Evolutionary conservation across 352 stramenopile genomes (phyloP), one percentile per base, ranked within the genome.

Genomic region (Aphanomyces cochlioides): DNA sequence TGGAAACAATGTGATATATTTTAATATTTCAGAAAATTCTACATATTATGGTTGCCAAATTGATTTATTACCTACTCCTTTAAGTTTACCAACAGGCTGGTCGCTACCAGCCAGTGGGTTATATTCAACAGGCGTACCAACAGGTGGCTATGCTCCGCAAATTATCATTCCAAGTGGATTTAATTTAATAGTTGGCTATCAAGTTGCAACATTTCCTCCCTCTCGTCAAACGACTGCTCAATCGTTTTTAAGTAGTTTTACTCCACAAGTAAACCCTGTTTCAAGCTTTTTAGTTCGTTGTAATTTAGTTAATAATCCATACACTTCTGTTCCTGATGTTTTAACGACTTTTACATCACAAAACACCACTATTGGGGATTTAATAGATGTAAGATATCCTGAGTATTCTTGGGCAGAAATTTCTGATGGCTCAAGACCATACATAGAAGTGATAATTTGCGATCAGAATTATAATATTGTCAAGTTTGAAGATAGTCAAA

Each of bases 11-110:
- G 45, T 73, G 3, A 61, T 70, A 53, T 78, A 74, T 39, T 41
- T 78, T 39, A 48, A 75, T 60, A 45, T 78, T 3, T 38, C 19
- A 12, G 64, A 56, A 15, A 78, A 78, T 69, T 7, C 50, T 4
- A 70, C 56, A 7, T 78, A 74, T 56, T 78, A 78, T 39, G 21
- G 45, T 37, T 45, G 21, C 59, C 69, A 75, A 45, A 19, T 75
- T 5, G 73, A 78, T 64, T 54, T 50, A 0, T 19, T 40, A n/a
- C 28, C 65, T 7, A 61, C 67, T 17, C 69, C 70, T 17, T 74
- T 53, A 17, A 47, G 66, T 41, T n/a, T 74, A 19, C 59, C 53
- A 17, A 40, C n/a, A 34, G 70, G 64, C 2, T 78, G 53, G 38
- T 67, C 73, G 40, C 50, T 56, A 56, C 73, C 73, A 21, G 19